Base-by-base conservation (phyloP, 2,329 filamentous ascomycete genomes). In the Teratosphaeriaceae sp. region DNA sequence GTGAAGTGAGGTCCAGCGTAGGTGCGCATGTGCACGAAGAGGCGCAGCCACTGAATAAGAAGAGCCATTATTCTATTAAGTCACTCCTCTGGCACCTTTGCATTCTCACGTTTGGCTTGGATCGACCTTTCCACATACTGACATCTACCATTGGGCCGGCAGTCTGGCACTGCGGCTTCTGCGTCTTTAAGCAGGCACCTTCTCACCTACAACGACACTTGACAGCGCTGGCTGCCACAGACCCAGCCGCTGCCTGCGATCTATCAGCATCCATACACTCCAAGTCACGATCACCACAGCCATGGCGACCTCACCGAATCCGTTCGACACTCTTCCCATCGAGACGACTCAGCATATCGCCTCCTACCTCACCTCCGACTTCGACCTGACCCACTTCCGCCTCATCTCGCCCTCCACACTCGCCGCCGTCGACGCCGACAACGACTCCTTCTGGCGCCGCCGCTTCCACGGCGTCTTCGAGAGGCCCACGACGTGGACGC, bases 361-460 rank as follows among this genome's bases (percentile, higher is more conserved):
- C 13, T 41, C 52, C 40, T 42, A 57, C 13, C 53, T 73, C 16
- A 58, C 63, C 1, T 45, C 46, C 5, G 72, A 76, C 52, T 50
- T 53, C 15, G 71, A 76, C 47, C 52, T 77, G 12, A 51, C 54
- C 19, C 61, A 49, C 40, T 75, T 68, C 51, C 56, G 62, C 5
- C 43, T 53, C 1, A 50, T 67, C 16, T 75, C 72, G 57, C 56
- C 52, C 6, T 51, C 49, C 3, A 66, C 67, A 0, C 54, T 60
- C 24, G 42, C 61, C 48, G 64, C 69, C 5, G 55, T 75, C 41
- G 61, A 69, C 22, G 62, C 57, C 4, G 63, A 67, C 31, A 51
- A 61, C 8, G 43, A 50, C 19, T 68, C 65, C 5, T 70, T 75
- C 53, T 78, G 74, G 74, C 66, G 68, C 26, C 48, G 54, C 27